Percentiles rank a stretch among this genome's conserved stretches.
phyloP scores from a whole-genome alignment of 2,329 filamentous ascomycete species.

The Fusarium stilboides region DNA sequence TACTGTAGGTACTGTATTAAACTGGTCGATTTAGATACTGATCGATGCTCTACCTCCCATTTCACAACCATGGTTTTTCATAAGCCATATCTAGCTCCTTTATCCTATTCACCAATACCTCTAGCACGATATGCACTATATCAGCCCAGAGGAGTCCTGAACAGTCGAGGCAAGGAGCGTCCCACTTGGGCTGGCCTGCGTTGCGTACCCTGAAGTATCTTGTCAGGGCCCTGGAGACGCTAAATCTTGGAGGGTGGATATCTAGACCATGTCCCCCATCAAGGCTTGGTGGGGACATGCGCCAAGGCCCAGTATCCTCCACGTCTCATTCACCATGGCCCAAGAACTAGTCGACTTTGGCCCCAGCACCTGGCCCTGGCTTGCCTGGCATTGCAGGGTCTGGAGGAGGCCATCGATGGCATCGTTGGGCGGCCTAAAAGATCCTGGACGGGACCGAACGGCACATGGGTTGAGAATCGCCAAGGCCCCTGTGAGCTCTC shows the following conservation, averaged over 20 bases:
- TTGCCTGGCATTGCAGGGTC: conserved; percentile 31
- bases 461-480: conserved; percentile 42
- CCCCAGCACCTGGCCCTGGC: conserved; percentile 25
- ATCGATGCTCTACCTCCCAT: conserved; percentile 13
- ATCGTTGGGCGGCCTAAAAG: conserved; percentile 38
- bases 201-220: conserved; percentile 49
- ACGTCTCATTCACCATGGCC: conserved; percentile 42
- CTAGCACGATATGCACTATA: conserved; percentile 41
- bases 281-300: conserved; percentile 42
- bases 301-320: conserved; percentile 41
- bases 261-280: conserved; percentile 39
- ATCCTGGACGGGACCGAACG: conserved; percentile 44
- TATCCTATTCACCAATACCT: conserved; percentile 33
- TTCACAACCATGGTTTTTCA: conserved; percentile 8
- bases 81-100: conserved; percentile 24
- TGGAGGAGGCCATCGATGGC: conserved; percentile 33
- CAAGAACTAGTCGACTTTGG: conserved; percentile 35
- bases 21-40: conserved; percentile 6
- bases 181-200: conserved; percentile 38
- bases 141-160: conserved; percentile 37
- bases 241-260: conserved; percentile 46
- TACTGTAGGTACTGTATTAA: conserved; percentile 7
- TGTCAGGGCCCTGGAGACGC: conserved; percentile 42
- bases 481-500: conserved; percentile 30
- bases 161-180: conserved; percentile 37